These are phyloP conservation scores for Botrytis medusae DNA, from an alignment of 2,329 filamentous ascomycete genomes.

Conservation along the genomic window DNA sequence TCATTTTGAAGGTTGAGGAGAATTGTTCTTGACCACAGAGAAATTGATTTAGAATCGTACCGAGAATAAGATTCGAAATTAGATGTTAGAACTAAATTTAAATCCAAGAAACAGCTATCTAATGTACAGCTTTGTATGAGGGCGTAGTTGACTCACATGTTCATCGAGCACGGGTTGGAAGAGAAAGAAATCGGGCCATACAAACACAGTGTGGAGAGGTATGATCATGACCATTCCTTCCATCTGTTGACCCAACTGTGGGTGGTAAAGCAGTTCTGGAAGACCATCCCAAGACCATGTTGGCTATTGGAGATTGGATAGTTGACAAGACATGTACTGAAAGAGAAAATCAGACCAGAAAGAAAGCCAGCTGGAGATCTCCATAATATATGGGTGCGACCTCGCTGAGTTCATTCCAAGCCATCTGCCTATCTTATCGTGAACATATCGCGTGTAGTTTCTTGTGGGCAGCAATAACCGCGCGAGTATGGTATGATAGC, in stretches of 20 bases:
- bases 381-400: background rate
- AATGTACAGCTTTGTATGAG: slow-evolving; percentile 10
- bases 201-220: slow-evolving; percentile 5
- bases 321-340: background rate
- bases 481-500: slow-evolving; percentile 10
- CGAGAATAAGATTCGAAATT: background rate
- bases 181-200: background rate
- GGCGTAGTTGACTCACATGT: slow-evolving; percentile 11
- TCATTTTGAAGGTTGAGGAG: background rate
- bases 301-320: slow-evolving; percentile 2
- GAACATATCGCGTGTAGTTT: background rate
- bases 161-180: background rate
- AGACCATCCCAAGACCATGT: slow-evolving; percentile 1
- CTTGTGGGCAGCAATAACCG: background rate
- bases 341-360: background rate
- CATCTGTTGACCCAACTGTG: slow-evolving; percentile 2
- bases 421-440: background rate
- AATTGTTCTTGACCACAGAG: background rate
- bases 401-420: slow-evolving; percentile 2
- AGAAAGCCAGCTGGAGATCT: background rate
- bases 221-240: background rate
- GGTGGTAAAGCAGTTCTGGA: slow-evolving; percentile 3
- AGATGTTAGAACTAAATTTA: background rate
- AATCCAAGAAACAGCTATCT: background rate
- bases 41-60: background rate